These are phyloP conservation scores for Cyclotella cryptica DNA, from an alignment of 108 stramenopile genomes.

Conservation along the genomic window DNA sequence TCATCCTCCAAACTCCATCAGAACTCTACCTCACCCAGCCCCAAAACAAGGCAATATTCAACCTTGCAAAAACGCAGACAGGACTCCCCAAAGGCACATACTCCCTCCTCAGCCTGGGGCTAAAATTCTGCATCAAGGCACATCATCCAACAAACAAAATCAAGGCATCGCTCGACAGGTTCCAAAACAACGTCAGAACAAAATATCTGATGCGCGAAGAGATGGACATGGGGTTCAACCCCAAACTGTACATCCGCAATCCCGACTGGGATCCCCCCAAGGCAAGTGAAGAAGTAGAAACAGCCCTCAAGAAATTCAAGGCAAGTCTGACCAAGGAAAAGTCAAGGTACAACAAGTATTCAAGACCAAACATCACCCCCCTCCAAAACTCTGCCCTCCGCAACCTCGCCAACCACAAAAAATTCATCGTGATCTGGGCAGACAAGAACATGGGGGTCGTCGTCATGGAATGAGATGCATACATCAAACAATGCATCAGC, in stretches of 20 bases:
- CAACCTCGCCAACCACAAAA: neutral
- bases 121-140: too few species aligned
- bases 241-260: too few species aligned
- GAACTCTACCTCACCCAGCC: too few species aligned
- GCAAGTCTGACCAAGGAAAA: too few species aligned
- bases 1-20: neutral
- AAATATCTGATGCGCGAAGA: too few species aligned
- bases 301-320: neutral
- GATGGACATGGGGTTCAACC: too few species aligned
- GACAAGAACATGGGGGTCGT: conserved; percentile 1
- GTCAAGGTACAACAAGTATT: neutral
- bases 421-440: conserved; percentile 4
- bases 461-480: conserved; percentile 6
- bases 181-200: too few species aligned
- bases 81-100: too few species aligned
- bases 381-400: neutral
- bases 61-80: neutral
- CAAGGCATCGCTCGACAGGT: too few species aligned
- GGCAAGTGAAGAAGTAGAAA: neutral
- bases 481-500: conserved; percentile 13
- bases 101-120: too few species aligned
- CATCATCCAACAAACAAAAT: too few species aligned
- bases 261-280: too few species aligned
- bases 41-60: conserved; percentile 16
- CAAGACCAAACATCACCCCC: neutral